Base-by-base conservation (phyloP, 495 filamentous ascomycete genomes). In the Lichina pygmaea region DNA sequence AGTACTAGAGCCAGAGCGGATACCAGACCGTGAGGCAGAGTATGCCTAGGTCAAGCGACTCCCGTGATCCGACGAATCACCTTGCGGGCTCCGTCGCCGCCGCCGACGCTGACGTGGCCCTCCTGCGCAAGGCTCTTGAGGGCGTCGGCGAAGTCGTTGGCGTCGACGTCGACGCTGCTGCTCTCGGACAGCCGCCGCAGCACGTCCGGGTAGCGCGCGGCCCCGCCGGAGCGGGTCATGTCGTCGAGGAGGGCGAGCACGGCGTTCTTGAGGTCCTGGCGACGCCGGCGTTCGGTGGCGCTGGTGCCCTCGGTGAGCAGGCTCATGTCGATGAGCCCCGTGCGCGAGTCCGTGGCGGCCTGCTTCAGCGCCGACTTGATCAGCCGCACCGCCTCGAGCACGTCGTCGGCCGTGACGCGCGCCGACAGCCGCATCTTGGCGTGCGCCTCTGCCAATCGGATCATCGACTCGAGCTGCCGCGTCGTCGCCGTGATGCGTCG, bases 401-500 rank as follows among this genome's bases (percentile, higher is more conserved):
- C 89, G 57, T 97, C 89, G 45, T 72, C 71, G 10, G 64, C 70
- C 0, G 81, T 86, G 37, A 97, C 91, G 41, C 63, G 66, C 0
- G 61, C 51, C 0, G 80, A 75, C 8, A 97, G 67, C 31, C 89
- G 76, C 89, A 97, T 97, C 55, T 93, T 93, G 16, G 89, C 89
- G 60, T 95, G 92, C 11, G 89, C 86, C 66, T 97, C 89, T 1
- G 86, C 66, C 3, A 97, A 73, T 38, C 89, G 84, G 57, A 97
- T 94, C 79, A 95, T 95, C 34, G 77, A 85, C 60, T 97, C 89
- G 34, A 97, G 65, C 58, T 97, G 89, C 45, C 89, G 71, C 9
- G 89, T 97, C 8, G 89, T 97, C 42, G 89, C 89, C 1, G 89
- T 97, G 60, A 97, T 95, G 50, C 89, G 79, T 60, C 92, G 86